Evolutionary conservation across 805 yeast species (phyloP).

Genomic region (Blastobotrys muscicola): DNA sequence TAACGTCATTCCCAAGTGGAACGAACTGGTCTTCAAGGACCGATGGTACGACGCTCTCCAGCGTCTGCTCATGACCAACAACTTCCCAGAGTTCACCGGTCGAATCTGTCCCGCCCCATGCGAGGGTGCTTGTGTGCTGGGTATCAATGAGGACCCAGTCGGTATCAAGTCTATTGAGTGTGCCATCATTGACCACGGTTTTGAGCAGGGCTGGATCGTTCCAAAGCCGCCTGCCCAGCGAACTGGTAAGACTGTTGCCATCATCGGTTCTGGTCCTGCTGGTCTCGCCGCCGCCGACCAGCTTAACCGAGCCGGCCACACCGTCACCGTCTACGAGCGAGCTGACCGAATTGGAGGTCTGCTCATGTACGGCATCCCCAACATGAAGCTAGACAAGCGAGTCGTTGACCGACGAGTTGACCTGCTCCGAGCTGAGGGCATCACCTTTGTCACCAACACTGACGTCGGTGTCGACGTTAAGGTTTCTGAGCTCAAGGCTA

Average conservation of each 20-base stretch:
- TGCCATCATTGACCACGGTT: conserved; percentile 93
- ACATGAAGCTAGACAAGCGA: conserved; percentile 92
- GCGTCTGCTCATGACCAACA: conserved; percentile 87
- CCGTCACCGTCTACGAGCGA: conserved; percentile 86
- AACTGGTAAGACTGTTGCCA: conserved; percentile 77
- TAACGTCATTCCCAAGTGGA: conserved; percentile 96
- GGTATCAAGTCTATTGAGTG: conserved; percentile 94
- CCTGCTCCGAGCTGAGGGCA: conserved; percentile 82
- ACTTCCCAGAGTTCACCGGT: conserved; percentile 98
- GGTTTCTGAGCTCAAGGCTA: conserved; percentile 53
- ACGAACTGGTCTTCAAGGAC: conserved; percentile 88
- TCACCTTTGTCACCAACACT: conserved; percentile 64
- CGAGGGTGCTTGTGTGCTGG: conserved; percentile 92
- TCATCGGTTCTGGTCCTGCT: conserved; percentile 95
- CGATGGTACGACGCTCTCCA: conserved; percentile 92
- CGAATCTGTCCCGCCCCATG: conserved; percentile 99
- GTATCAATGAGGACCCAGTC: conserved; percentile 89
- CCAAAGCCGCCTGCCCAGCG: conserved; percentile 72
- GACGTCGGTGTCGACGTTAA: conserved; percentile 79
- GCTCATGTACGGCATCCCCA: conserved; percentile 98
- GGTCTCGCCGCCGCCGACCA: conserved; percentile 97
- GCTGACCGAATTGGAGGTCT: conserved; percentile 95
- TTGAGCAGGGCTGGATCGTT: conserved; percentile 91
- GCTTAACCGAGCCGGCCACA: conserved; percentile 91
- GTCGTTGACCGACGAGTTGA: conserved; percentile 91